phyloP scores from a whole-genome alignment of 2,329 filamentous ascomycete species.

The Penicillium sclerotigenum region DNA sequence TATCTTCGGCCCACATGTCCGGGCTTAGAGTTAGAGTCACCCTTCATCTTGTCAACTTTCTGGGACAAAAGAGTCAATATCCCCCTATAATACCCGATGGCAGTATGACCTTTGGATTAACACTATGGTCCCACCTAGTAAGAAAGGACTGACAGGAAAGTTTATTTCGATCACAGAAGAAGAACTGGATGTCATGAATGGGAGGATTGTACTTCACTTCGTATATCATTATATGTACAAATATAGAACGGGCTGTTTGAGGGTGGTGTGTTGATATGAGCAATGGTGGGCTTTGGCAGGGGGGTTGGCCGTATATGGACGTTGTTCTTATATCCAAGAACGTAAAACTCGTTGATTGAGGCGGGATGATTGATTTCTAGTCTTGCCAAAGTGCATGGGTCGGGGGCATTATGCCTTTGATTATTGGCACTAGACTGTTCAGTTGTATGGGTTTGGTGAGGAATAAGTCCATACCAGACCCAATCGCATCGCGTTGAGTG shows the following conservation, averaged over 20 bases:
- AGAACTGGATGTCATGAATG: background rate
- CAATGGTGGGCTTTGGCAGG: too few relatives aligned
- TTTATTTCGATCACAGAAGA: background rate
- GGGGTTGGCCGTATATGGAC: background rate
- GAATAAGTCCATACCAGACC: constrained; percentile 31
- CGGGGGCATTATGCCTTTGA: background rate
- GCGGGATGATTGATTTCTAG: background rate
- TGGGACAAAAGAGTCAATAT: background rate
- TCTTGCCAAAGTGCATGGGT: background rate
- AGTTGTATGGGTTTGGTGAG: constrained; percentile 30
- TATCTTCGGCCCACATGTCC: background rate
- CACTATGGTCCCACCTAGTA: background rate
- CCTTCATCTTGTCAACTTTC: background rate
- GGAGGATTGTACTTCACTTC: background rate
- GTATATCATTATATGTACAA: background rate
- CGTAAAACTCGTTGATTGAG: background rate
- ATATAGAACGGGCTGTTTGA: background rate
- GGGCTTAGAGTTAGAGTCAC: background rate
- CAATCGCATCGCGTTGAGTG: constrained; percentile 28
- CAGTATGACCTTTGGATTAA: background rate
- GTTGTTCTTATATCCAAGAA: background rate
- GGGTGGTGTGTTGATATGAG: background rate
- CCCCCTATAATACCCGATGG: background rate
- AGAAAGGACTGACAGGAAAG: background rate
- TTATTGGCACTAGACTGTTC: background rate